These are phyloP conservation scores for Chytridium lagenaria DNA, from an alignment of 371 early-diverging fungal genomes.

Conservation along the genomic window DNA sequence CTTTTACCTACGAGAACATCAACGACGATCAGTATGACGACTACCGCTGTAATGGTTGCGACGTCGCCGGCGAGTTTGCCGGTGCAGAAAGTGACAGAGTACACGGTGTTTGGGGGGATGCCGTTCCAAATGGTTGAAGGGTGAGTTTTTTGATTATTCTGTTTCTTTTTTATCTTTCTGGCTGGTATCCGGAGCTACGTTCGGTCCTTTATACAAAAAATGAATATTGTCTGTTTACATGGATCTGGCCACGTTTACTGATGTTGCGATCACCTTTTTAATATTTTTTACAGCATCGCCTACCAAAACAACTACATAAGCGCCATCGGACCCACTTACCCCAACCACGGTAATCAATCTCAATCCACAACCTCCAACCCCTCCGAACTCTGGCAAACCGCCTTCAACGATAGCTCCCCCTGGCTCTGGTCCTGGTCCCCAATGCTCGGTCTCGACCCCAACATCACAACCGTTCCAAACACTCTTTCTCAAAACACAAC, in stretches of 20 bases:
- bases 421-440: not conserved
- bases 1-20: no score
- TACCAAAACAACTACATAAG: constrained; percentile 3
- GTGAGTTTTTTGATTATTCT: not conserved
- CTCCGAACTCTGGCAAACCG: not conserved
- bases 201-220: no score
- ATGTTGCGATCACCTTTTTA: not conserved
- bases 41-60: not conserved
- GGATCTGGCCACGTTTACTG: no score
- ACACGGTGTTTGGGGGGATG: constrained; percentile 2
- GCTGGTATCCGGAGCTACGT: no score
- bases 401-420: not conserved
- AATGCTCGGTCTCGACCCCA: not conserved
- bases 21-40: no score
- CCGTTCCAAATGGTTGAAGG: not conserved
- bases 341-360: not conserved
- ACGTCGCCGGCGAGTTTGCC: not conserved
- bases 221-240: no score
- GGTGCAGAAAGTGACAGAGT: not conserved
- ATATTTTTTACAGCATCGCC: not conserved
- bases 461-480: not conserved
- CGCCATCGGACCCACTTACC: not conserved
- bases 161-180: not conserved
- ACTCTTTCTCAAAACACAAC: not conserved
- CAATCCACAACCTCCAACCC: not conserved